Evolutionary conservation across 1,139 yeast species (phyloP).

Genomic region (Hansenula sp.): DNA sequence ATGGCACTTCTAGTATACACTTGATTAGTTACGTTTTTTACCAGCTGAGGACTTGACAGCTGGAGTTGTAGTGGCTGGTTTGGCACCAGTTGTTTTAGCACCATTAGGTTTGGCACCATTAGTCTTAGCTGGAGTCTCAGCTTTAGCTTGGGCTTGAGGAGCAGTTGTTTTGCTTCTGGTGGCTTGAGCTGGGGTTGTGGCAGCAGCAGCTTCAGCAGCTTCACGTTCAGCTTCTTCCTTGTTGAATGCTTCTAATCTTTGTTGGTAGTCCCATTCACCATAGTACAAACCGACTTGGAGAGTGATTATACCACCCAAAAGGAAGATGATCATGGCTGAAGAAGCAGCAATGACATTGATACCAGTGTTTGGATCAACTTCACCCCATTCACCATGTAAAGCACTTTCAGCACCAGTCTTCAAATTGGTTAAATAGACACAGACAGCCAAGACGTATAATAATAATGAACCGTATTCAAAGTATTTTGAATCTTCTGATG

Average conservation of each 20-base stretch:
- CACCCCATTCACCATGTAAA: slow-evolving; percentile 82
- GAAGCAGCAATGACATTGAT: slow-evolving; percentile 90
- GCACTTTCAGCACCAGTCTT: slow-evolving; percentile 77
- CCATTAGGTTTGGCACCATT: not conserved
- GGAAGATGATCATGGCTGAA: slow-evolving; percentile 67
- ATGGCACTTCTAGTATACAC: not conserved
- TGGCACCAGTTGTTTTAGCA: not conserved
- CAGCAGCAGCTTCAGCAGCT: slow-evolving; percentile 5
- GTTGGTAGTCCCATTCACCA: slow-evolving; percentile 71
- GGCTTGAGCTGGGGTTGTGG: not conserved
- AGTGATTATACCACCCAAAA: slow-evolving; percentile 71
- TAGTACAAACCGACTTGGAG: slow-evolving; percentile 89
- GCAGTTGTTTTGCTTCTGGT: slow-evolving; percentile 3
- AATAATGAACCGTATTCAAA: slow-evolving; percentile 87
- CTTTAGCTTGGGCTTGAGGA: not conserved
- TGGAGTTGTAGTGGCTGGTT: not conserved
- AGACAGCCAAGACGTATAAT: slow-evolving; percentile 62
- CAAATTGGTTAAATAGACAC: slow-evolving; percentile 81
- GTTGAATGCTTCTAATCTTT: slow-evolving; percentile 48
- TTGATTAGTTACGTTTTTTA: not conserved
- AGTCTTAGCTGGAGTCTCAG: not conserved
- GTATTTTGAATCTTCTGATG: slow-evolving; percentile 73
- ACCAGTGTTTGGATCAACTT: slow-evolving; percentile 82
- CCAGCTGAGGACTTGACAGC: slow-evolving; percentile 1
- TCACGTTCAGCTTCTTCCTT: slow-evolving; percentile 34